phyloP scores from a whole-genome alignment of 1,284 basidiomycete genomes.

The Cutaneotrichosporon curvatum region DNA sequence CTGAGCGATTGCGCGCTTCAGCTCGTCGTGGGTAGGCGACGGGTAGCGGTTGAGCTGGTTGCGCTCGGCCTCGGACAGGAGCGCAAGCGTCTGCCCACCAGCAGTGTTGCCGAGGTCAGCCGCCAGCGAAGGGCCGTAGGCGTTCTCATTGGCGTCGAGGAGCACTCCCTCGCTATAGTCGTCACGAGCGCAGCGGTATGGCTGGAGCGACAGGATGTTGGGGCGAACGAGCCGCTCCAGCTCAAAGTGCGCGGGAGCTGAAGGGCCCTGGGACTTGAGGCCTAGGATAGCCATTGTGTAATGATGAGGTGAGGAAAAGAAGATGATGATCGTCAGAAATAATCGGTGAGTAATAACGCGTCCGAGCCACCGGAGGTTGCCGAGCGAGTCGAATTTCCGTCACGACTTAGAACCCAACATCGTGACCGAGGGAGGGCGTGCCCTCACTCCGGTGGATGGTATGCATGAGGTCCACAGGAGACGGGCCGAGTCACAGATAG shows the following conservation, averaged over 20 bases:
- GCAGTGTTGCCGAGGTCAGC: constrained; percentile 6
- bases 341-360: neutral
- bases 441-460: too few relatives aligned
- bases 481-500: too few relatives aligned
- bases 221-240: constrained; percentile 79
- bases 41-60: constrained; percentile 46
- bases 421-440: too few relatives aligned
- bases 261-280: constrained; percentile 45
- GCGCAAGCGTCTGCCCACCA: constrained; percentile 28
- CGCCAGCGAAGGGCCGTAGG: constrained; percentile 78
- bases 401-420: neutral
- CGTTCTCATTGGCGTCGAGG: constrained; percentile 98
- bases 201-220: constrained; percentile 85
- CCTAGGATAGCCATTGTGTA: constrained; percentile 46
- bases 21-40: constrained; percentile 52
- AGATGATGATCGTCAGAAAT: neutral
- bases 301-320: neutral
- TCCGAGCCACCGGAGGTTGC: neutral
- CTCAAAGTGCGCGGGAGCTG: constrained; percentile 66
- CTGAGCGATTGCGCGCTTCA: constrained; percentile 69
- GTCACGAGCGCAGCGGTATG: constrained; percentile 93
- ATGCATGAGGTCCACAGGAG: too few relatives aligned
- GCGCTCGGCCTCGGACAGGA: constrained; percentile 35
- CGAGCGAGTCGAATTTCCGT: neutral
- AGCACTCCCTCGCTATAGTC: constrained; percentile 90